Conservation (phyloP, 1,284 basidiomycete species). For the Ganoderma lucidum region DNA sequence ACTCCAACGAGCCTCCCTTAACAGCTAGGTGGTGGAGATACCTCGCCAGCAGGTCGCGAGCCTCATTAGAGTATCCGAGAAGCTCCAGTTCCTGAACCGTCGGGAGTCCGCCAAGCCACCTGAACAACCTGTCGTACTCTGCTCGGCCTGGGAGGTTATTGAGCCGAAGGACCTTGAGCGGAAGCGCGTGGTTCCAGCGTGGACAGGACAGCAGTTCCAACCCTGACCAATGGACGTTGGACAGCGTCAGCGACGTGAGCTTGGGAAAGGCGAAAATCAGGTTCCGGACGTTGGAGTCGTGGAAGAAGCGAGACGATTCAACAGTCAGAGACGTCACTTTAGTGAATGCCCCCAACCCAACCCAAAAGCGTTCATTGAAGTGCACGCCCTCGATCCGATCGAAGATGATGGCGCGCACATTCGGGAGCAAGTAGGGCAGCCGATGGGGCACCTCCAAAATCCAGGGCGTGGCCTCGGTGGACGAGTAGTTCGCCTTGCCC, state of each 20-base stretch:
- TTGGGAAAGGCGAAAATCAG: conserved; percentile 14
- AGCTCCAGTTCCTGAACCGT: conserved; percentile 11
- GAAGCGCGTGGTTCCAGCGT: background rate
- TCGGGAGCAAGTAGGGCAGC: conserved; percentile 8
- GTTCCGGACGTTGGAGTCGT: background rate
- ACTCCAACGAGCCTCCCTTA: background rate
- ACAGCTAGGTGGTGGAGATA: conserved; percentile 12
- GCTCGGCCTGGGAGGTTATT: background rate
- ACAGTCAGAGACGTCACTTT: conserved; percentile 6
- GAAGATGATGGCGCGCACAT: conserved; percentile 15
- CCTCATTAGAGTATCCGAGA: background rate
- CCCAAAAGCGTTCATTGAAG: conserved; percentile 4
- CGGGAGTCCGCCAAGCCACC: background rate
- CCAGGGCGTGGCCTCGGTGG: conserved; percentile 8
- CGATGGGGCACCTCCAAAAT: conserved; percentile 2
- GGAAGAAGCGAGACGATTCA: background rate
- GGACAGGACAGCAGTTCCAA: background rate
- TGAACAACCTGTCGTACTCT: conserved; percentile 8
- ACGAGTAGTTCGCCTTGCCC: conserved; percentile 16
- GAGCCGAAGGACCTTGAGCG: conserved; percentile 12
- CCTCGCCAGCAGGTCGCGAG: background rate
- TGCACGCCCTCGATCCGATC: conserved; percentile 10
- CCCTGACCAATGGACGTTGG: conserved; percentile 12
- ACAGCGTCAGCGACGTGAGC: conserved; percentile 9
- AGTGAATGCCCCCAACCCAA: background rate